Evolutionary conservation across 306 rosid genomes (phyloP).

Genomic region (Ormosia emarginata): DNA sequence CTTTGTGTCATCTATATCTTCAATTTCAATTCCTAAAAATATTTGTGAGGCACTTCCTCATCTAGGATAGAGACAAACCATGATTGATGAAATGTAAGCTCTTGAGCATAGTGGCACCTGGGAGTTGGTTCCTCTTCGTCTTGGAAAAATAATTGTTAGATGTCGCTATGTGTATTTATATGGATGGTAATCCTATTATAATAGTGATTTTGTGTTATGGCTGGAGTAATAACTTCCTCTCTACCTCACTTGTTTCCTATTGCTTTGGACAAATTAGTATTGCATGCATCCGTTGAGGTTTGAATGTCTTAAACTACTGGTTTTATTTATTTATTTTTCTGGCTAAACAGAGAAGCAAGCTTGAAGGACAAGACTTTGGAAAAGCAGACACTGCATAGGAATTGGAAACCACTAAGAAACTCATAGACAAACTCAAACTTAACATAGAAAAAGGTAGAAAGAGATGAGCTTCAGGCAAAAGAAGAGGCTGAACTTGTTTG

Average conservation of each 20-base stretch:
- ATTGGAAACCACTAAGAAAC: conserved; percentile 71
- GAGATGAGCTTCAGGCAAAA: conserved; percentile 63
- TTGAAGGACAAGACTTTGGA: conserved; percentile 59
- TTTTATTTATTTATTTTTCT: conserved; percentile 1
- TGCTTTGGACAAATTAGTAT: background rate
- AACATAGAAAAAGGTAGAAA: conserved; percentile 63
- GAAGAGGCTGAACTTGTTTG: conserved; percentile 67
- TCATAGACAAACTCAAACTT: conserved; percentile 59
- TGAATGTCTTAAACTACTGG: background rate
- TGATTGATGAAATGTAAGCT: too few species aligned
- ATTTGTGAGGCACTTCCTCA: too few species aligned
- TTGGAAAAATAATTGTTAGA: too few species aligned
- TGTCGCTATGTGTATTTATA: too few species aligned
- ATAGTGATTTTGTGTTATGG: background rate
- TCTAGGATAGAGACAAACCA: too few species aligned
- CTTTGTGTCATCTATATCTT: too few species aligned
- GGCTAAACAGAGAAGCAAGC: conserved; percentile 63
- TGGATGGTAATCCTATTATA: background rate
- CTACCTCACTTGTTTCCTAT: background rate
- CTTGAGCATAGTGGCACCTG: too few species aligned
- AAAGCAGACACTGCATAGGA: conserved; percentile 66
- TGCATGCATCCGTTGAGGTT: background rate
- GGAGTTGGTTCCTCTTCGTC: too few species aligned
- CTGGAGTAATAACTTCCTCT: background rate
- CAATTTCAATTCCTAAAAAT: too few species aligned